Conservation (phyloP, 768 basidiomycete species). For the Kwoniella europaea region DNA sequence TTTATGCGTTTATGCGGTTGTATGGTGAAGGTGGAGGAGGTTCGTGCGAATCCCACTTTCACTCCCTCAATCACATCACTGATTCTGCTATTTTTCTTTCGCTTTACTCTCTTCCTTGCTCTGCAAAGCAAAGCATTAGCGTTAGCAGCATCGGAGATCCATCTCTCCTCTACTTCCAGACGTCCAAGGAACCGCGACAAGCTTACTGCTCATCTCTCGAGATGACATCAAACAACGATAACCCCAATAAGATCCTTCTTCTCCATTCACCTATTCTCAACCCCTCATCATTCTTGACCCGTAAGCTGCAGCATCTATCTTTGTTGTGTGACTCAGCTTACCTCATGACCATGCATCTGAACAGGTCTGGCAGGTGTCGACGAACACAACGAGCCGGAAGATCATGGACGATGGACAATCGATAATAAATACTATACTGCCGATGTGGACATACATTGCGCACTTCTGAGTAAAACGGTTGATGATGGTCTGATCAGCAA, state of each 20-base stretch:
- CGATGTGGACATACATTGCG: constrained; percentile 24
- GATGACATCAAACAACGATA: constrained; percentile 8
- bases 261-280: constrained; percentile 27
- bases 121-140: too few relatives aligned
- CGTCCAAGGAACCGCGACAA: too few relatives aligned
- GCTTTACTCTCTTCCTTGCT: not conserved
- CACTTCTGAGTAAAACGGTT: constrained; percentile 9
- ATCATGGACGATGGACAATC: constrained; percentile 35
- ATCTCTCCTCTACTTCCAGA: not conserved
- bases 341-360: not conserved
- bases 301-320: constrained; percentile 14
- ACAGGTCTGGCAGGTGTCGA: not conserved
- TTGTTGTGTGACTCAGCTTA: not conserved
- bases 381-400: not conserved
- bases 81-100: not conserved
- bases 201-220: too few relatives aligned
- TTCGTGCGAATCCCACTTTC: constrained; percentile 4
- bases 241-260: constrained; percentile 29
- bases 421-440: constrained; percentile 56
- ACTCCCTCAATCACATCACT: too few relatives aligned
- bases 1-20: not conserved
- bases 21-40: constrained; percentile 15
- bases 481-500: constrained; percentile 11
- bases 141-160: too few relatives aligned
- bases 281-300: constrained; percentile 30